Conservation (phyloP, 164 flowering plant genomes). For the Cinnamomum micranthum region DNA sequence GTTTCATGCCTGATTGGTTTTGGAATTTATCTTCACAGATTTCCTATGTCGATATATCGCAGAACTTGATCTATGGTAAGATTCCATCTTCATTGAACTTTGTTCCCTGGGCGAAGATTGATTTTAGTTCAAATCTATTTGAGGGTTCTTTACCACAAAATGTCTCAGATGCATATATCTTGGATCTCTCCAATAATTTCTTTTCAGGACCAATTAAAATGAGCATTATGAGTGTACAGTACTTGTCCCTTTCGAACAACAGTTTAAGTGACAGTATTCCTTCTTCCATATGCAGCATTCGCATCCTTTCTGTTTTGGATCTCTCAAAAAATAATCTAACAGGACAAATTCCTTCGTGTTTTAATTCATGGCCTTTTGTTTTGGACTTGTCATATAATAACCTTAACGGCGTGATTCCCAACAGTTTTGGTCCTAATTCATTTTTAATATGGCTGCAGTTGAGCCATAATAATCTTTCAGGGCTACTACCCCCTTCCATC, state of each 20-base stretch:
- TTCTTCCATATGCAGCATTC: neutral
- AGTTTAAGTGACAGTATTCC: neutral
- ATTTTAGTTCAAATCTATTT: neutral
- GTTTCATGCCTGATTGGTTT: neutral
- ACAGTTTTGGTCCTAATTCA: neutral
- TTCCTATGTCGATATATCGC: neutral
- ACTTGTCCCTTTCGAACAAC: neutral
- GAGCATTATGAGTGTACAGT: neutral
- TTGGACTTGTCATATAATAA: slow-evolving; percentile 9
- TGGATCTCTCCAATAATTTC: neutral
- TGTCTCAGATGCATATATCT: neutral
- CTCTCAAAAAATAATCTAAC: slow-evolving; percentile 7
- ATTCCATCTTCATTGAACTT: neutral
- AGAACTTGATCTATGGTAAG: neutral
- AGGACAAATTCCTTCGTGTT: slow-evolving; percentile 15
- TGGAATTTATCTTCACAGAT: neutral
- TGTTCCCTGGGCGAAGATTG: neutral
- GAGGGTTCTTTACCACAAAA: neutral
- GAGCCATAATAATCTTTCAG: slow-evolving; percentile 6
- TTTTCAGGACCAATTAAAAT: neutral
- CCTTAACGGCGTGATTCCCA: neutral
- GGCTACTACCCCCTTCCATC: neutral
- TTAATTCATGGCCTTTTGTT: neutral
- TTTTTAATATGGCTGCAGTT: neutral
- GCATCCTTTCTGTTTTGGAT: neutral